Conservation (phyloP, 225 moss, liverwort and hornwort genomes). For the Physcomitrium patens region DNA sequence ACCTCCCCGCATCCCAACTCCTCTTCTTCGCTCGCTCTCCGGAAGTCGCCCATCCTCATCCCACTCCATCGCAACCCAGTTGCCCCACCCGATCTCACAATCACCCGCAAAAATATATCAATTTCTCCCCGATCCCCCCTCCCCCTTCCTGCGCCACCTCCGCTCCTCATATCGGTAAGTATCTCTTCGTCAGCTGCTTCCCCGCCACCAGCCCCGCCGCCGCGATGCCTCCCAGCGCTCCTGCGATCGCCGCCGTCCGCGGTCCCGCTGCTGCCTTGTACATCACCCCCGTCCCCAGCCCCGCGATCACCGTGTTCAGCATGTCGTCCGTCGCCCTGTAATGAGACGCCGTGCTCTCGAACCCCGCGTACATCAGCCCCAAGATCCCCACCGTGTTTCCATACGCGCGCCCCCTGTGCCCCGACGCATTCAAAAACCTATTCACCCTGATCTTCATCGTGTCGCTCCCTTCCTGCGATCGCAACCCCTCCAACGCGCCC, state of each 20-base stretch:
- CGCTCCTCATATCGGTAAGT: constrained; percentile 60
- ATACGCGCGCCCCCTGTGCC: constrained; percentile 68
- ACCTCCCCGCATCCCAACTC: no score
- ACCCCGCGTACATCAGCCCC: constrained; percentile 85
- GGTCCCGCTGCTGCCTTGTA: constrained; percentile 95
- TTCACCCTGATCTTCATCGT: constrained; percentile 85
- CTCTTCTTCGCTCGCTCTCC: no score
- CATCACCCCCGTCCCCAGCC: constrained; percentile 74
- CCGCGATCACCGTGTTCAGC: constrained; percentile 79
- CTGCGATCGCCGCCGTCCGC: constrained; percentile 88
- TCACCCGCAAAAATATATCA: no score
- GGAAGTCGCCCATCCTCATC: no score
- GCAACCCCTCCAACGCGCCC: constrained; percentile 70
- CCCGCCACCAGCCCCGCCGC: constrained; percentile 76
- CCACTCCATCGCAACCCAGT: no score
- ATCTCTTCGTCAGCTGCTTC: constrained; percentile 84
- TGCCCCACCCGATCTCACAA: no score
- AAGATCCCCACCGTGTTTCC: constrained; percentile 86
- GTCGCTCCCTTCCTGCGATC: constrained; percentile 72
- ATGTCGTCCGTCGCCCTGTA: constrained; percentile 79
- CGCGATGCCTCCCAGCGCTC: constrained; percentile 83
- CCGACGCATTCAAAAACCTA: constrained; percentile 81
- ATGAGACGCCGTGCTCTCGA: constrained; percentile 78
- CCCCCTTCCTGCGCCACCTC: no score
- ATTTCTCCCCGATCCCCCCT: no score